A percentile compares a stretch with the other conserved stretches of the same genome.
These are phyloP conservation scores for Xylaria acuta DNA, from an alignment of 495 filamentous ascomycete genomes.

Conservation along the genomic window DNA sequence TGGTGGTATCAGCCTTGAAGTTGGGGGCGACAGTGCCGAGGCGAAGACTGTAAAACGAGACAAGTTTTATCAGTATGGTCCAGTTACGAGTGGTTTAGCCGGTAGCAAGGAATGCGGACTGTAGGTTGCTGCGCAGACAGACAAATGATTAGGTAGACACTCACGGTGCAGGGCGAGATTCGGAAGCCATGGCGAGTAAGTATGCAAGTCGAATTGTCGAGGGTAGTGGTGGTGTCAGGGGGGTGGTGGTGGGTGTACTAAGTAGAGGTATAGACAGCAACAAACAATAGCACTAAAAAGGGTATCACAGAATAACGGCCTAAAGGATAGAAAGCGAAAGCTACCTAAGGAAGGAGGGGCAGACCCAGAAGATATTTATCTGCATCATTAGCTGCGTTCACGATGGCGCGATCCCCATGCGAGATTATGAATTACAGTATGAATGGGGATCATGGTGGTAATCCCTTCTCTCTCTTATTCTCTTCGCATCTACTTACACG, in stretches of 20 bases:
- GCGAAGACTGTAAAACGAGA: conserved; percentile 65
- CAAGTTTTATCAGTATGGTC: conserved; percentile 19
- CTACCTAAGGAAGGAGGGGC: conserved; percentile 19
- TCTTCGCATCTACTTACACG: not conserved
- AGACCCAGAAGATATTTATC: conserved; percentile 33
- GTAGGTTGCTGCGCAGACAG: not conserved
- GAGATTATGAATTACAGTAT: too few species aligned
- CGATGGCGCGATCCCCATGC: conserved; percentile 24
- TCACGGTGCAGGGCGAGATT: conserved; percentile 38
- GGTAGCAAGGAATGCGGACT: not conserved
- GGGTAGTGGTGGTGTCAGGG: not conserved
- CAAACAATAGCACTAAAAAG: conserved; percentile 24
- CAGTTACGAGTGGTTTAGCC: not conserved
- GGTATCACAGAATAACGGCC: conserved; percentile 21
- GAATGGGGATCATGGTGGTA: conserved; percentile 14
- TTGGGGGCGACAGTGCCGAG: conserved; percentile 89
- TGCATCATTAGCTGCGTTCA: conserved; percentile 13
- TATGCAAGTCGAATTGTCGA: conserved; percentile 1
- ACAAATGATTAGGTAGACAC: not conserved
- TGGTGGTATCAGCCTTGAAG: conserved; percentile 92
- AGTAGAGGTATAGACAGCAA: conserved; percentile 24
- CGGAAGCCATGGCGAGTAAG: conserved; percentile 33
- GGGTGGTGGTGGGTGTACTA: not conserved
- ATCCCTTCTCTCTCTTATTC: not conserved
- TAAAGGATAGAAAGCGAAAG: conserved; percentile 14